Percentiles rank a stretch among this genome's conserved stretches.
These are phyloP conservation scores for Pythium rishiriense DNA, from an alignment of 352 stramenopile species.

Conservation along the genomic window DNA sequence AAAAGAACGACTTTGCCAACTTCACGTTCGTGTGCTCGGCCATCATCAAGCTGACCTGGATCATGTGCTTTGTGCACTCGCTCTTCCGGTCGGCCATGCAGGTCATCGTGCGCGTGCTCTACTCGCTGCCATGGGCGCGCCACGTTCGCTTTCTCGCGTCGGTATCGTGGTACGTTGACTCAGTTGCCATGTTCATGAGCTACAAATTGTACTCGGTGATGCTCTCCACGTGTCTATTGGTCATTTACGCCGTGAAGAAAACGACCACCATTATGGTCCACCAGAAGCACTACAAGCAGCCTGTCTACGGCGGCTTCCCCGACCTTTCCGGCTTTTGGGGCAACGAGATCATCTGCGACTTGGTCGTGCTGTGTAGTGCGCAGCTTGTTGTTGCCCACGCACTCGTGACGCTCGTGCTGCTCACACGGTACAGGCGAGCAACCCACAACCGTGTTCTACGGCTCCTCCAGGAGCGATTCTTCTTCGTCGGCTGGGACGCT, in stretches of 20 bases:
- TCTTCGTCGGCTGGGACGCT: slow-evolving; percentile 46
- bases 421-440: slow-evolving; percentile 29
- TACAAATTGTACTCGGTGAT: slow-evolving; percentile 41
- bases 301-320: slow-evolving; percentile 33
- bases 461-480: slow-evolving; percentile 38
- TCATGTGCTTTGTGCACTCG: slow-evolving; percentile 37
- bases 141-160: neutral
- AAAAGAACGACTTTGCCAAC: slow-evolving; percentile 29
- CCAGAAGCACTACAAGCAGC: slow-evolving; percentile 19
- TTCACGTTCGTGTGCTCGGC: slow-evolving; percentile 41
- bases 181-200: slow-evolving; percentile 26
- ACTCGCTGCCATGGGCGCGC: neutral
- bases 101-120: slow-evolving; percentile 10
- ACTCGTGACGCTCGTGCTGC: slow-evolving; percentile 22
- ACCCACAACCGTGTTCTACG: slow-evolving; percentile 31
- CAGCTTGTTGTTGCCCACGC: slow-evolving; percentile 19
- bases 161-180: slow-evolving; percentile 22
- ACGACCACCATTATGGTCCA: slow-evolving; percentile 36
- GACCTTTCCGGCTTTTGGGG: slow-evolving; percentile 39
- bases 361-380: slow-evolving; percentile 31
- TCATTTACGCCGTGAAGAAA: slow-evolving; percentile 21
- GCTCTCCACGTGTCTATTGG: slow-evolving; percentile 30
- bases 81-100: slow-evolving; percentile 21
- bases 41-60: slow-evolving; percentile 36
- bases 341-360: slow-evolving; percentile 46